Percentiles rank a stretch among this genome's conserved stretches.
Evolutionary conservation across 1,139 yeast genomes (phyloP).

Genomic region (Ogataea hybrid): DNA sequence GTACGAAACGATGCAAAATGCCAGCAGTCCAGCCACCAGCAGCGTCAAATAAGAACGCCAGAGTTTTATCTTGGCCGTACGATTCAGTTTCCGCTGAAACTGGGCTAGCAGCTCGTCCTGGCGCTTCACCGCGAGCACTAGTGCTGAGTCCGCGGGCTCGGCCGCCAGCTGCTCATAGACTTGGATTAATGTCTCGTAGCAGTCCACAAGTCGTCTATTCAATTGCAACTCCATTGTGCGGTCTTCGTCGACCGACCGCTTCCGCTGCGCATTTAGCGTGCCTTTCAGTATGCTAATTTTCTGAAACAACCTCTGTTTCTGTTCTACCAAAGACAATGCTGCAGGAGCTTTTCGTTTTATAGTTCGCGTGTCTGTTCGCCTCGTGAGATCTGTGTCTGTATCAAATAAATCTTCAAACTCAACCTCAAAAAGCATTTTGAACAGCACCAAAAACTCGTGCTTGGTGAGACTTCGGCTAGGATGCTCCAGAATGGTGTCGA

Average conservation of each 20-base stretch:
- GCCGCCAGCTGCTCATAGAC: conserved; percentile 8
- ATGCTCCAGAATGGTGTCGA: conserved; percentile 27
- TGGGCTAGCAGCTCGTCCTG: conserved; percentile 23
- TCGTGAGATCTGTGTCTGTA: conserved; percentile 3
- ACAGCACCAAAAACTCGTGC: conserved; percentile 20
- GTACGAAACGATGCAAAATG: conserved; percentile 12
- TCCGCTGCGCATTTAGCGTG: conserved; percentile 17
- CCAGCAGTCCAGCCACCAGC: background rate
- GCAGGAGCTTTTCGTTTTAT: conserved; percentile 9
- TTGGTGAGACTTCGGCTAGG: conserved; percentile 19
- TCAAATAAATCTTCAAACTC: conserved; percentile 15
- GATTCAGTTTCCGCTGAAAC: conserved; percentile 17
- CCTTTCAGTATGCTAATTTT: conserved; percentile 17
- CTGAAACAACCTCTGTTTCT: conserved; percentile 14
- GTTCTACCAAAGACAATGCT: conserved; percentile 9
- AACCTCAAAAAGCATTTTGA: conserved; percentile 24
- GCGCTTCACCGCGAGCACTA: conserved; percentile 15
- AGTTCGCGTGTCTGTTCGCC: conserved; percentile 9
- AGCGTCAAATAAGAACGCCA: conserved; percentile 8
- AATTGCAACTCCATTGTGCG: conserved; percentile 14
- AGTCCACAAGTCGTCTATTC: conserved; percentile 23
- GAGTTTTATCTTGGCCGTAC: conserved; percentile 7
- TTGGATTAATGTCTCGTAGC: conserved; percentile 18
- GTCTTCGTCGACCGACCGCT: conserved; percentile 1
- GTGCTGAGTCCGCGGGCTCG: conserved; percentile 3